These are phyloP conservation scores for Naegleria gruberi DNA, from an alignment of 208 protist genomes.

Conservation along the genomic window DNA sequence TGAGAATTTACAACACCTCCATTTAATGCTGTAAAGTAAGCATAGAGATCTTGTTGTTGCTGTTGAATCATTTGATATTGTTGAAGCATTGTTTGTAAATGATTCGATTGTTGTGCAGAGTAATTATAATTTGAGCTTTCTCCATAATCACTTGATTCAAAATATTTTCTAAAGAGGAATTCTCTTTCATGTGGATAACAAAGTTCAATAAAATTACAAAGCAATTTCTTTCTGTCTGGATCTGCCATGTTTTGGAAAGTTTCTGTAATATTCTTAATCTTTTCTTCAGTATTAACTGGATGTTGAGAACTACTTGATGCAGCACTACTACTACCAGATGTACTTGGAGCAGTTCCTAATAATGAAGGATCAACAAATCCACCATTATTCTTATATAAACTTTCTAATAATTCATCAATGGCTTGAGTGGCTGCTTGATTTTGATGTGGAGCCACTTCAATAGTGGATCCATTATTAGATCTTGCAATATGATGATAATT, in stretches of 20 bases:
- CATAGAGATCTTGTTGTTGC: neutral
- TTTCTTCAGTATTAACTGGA: neutral
- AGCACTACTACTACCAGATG: neutral
- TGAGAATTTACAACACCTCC: neutral
- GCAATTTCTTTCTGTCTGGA: neutral
- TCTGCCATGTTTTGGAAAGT: constrained; percentile 10
- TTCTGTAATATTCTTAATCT: neutral
- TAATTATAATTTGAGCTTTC: neutral
- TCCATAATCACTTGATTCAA: neutral
- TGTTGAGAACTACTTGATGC: neutral
- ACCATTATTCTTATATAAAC: neutral
- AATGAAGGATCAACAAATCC: neutral
- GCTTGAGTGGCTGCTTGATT: neutral
- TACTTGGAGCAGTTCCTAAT: neutral
- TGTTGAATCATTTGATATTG: constrained; percentile 12
- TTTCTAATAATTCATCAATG: constrained; percentile 5
- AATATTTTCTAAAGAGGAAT: constrained; percentile 3
- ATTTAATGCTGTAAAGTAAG: neutral
- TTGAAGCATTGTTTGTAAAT: neutral
- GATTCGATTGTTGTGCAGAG: neutral
- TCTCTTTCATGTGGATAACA: constrained; percentile 2
- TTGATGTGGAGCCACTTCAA: neutral
- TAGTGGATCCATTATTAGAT: too few relatives aligned
- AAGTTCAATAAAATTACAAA: neutral
- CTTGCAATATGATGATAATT: neutral